Base-by-base conservation (phyloP, 202 grass and related monocot species). In the Panicum virgatum region DNA sequence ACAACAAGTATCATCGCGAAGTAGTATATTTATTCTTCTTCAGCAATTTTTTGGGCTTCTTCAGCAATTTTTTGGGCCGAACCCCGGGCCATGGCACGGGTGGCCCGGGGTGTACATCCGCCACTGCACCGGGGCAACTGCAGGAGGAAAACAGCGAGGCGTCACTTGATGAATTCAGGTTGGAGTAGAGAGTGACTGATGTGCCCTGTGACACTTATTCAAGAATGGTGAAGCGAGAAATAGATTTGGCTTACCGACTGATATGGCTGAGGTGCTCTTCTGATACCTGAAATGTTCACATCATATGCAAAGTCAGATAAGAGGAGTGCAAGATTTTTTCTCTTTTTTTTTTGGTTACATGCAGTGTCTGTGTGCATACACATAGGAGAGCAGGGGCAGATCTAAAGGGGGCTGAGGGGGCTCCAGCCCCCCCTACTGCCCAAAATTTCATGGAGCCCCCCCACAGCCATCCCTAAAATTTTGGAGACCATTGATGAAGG, bases 351-450 rank as follows among this genome's bases (percentile, higher is more conserved):
- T 36, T 12, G 5, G 6, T 53, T 53, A 53, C 18, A 53, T 20
- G 50, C 50, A 53, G 18, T 11, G 26, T 51, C 39, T 69, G 80
- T 69, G n/a, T 56, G 83, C 88, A 66, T 88, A 95, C 83, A 92
- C 93, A 80, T 96, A 92, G 3, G 90, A 92, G 11, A 96, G 88
- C n/a, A n/a, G n/a, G n/a, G n/a, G n/a, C n/a, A n/a, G n/a, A n/a
- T n/a, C n/a, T n/a, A n/a, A n/a, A n/a, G n/a, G n/a, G n/a, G n/a
- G n/a, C n/a, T n/a, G n/a, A n/a, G n/a, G n/a, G n/a, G n/a, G n/a
- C n/a, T n/a, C n/a, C n/a, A n/a, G n/a, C n/a, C n/a, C n/a, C n/a
- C n/a, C n/a, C n/a, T n/a, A n/a, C n/a, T n/a, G n/a, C n/a, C n/a
- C n/a, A n/a, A n/a, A n/a, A n/a, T n/a, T n/a, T n/a, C n/a, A n/a